Percentiles rank a stretch among this genome's conserved stretches.
Conservation (phyloP, 805 yeast genomes). For the Kuraishia piskuri region DNA sequence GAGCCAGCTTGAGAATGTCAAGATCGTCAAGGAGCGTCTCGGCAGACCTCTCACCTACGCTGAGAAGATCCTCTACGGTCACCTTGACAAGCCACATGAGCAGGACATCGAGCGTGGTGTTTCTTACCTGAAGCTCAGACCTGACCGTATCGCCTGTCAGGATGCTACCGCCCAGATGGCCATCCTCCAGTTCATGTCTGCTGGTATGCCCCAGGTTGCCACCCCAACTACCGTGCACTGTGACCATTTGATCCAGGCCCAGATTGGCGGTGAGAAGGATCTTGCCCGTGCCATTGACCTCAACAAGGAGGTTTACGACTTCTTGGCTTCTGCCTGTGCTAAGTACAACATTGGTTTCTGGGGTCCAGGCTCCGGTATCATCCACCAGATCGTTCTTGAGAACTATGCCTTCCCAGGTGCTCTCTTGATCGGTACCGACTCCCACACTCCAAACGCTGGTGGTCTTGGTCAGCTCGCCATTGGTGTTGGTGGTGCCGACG, state of each 20-base stretch:
- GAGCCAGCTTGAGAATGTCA: constrained; percentile 79
- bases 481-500: constrained; percentile 99
- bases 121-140: constrained; percentile 84
- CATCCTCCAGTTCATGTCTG: constrained; percentile 95
- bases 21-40: constrained; percentile 66
- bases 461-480: constrained; percentile 97
- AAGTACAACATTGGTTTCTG: constrained; percentile 97
- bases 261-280: constrained; percentile 83
- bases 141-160: constrained; percentile 99
- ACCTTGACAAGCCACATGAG: constrained; percentile 82
- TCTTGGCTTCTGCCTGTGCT: constrained; percentile 85
- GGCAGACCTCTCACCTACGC: constrained; percentile 84
- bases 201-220: constrained; percentile 78
- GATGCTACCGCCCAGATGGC: constrained; percentile 99
- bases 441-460: constrained; percentile 98
- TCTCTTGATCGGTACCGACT: constrained; percentile 92
- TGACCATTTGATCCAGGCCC: constrained; percentile 96
- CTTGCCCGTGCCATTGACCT: constrained; percentile 71
- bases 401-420: constrained; percentile 98
- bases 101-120: constrained; percentile 69
- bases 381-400: constrained; percentile 93
- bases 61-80: constrained; percentile 91
- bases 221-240: constrained; percentile 97
- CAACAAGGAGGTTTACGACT: constrained; percentile 93
- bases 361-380: constrained; percentile 99